Base-by-base conservation (phyloP, 768 basidiomycete genomes). In the Suillus clintonianus region DNA sequence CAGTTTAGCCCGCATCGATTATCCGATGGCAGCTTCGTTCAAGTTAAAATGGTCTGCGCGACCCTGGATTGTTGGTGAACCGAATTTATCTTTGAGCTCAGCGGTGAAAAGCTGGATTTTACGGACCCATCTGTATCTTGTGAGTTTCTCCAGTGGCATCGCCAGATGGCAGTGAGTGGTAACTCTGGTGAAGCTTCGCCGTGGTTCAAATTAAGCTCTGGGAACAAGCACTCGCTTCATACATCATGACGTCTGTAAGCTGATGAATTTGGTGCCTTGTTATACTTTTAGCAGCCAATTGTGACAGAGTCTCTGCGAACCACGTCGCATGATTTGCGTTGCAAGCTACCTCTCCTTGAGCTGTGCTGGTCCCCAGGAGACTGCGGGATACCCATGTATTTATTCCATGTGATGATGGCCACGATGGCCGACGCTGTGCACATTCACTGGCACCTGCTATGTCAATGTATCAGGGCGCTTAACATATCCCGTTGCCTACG, bases 101-200 rank as follows among this genome's bases (percentile, higher is more conserved):
- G 55, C 55, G 9, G 9, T 56, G 37, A 56, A 55, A 39, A 19
- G 17, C 27, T 17, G 27, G 27, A 17, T 50, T 27, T 50, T 50
- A 27, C 24, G 24, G 27, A 27, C n/a, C n/a, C 27, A 27, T 27
- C 27, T 27, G 53, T 22, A 4, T 53, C 17, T 53, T 27, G 55
- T 11, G 55, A 17, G 55, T 55, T 55, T 37, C 36, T 36, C 36
- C 54, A 22, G 22, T 24, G 22, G 55, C 17, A 39, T 56, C 36
- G 22, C 54, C 54, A 10, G 36, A 55, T 39, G 37, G 55, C 55
- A 27, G 36, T 56, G 55, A 56, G 55, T 39, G 55, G 55, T 56
- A 56, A 39, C 55, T 56, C 54, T 36, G 32, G n/a, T 36, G 36
- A 37, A 37, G 22, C 36, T 24, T 17, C 37, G 32, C 36, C 55